These are phyloP conservation scores for Phalaenopsis hybrid DNA, from an alignment of 116 monocot genomes.

Conservation along the genomic window DNA sequence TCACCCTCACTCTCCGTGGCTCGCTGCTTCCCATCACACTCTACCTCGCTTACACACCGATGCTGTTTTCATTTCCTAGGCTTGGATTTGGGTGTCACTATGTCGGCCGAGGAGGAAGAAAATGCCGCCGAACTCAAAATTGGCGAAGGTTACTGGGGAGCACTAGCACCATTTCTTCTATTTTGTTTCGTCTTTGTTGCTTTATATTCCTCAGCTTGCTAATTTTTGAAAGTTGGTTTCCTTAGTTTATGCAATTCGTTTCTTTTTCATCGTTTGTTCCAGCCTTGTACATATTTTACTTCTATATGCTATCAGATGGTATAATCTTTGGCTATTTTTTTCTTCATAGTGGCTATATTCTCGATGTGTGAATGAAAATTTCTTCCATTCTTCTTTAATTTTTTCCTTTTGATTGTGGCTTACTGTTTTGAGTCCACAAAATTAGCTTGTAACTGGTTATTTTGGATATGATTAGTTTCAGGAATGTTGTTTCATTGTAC, in stretches of 20 bases:
- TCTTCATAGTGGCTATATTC: too few relatives aligned
- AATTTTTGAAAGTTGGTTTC: background rate
- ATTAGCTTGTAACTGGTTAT: too few relatives aligned
- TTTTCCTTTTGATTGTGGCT: too few relatives aligned
- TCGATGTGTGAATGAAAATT: too few relatives aligned
- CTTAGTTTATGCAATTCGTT: background rate
- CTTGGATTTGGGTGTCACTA: background rate
- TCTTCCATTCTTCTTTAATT: too few relatives aligned
- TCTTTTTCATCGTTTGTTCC: background rate
- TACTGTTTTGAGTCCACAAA: too few relatives aligned
- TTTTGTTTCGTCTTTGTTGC: background rate
- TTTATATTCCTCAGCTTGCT: background rate
- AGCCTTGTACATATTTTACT: background rate
- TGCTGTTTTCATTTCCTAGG: background rate
- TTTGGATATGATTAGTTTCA: too few relatives aligned
- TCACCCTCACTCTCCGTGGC: too few relatives aligned
- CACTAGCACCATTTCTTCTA: background rate
- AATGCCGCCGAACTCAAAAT: slow-evolving; percentile 71
- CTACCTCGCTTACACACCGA: background rate
- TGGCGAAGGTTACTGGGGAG: slow-evolving; percentile 34
- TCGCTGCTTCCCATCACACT: too few relatives aligned
- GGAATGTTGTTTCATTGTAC: too few relatives aligned
- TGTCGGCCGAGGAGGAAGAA: slow-evolving; percentile 62
- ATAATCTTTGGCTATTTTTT: too few relatives aligned
- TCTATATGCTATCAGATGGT: background rate